Base-by-base conservation (phyloP, 2,329 filamentous ascomycete species). In the Aspergillus oerlinghausenensis region DNA sequence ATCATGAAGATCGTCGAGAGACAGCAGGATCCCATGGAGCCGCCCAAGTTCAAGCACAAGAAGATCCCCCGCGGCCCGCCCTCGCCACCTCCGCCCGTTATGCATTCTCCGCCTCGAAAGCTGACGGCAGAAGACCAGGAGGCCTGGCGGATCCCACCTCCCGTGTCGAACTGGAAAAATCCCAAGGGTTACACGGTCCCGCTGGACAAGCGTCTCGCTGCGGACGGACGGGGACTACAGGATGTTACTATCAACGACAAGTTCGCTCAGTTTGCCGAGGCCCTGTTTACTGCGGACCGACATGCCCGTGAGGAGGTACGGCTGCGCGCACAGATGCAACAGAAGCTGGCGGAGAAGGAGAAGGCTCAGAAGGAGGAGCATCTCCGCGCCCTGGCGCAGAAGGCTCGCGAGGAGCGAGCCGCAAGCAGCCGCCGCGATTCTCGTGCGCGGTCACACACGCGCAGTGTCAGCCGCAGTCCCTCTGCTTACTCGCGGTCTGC, bases 101-200 rank as follows among this genome's bases (percentile, higher is more conserved):
- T 99, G 85, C 92, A 96, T 73, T 96, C 91, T 2, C 94, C 94
- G 14, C 92, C 94, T 0, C 82, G 94, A 60, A 99, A 97, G 70
- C 82, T 99, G 60, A 99, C 94, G 1, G 94, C 93, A 5, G 92
- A 96, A 72, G 94, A 99, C 66, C 93, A 97, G 74, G 94, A 97
- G 73, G 90, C 90, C 57, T 99, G 94, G 94, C 92, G 88, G 69
- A 97, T 90, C 32, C 87, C 87, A 0, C 92, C 93, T 2, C 90
- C 93, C 0, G 88, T 99, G 1, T 96, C 90, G 21, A 97, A 97
- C 74, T 99, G 94, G 94, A 99, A 99, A 83, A 99, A 99, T 73
- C 90, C 93, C 1, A 97, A 97, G 78, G 94, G 94, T 67, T 99
- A 96, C 70, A 99, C 94, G 0, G 90, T 99, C 1, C 91, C 94